Base-by-base conservation (phyloP, 2,329 filamentous ascomycete genomes). In the Sodiomyces alkalinus region DNA sequence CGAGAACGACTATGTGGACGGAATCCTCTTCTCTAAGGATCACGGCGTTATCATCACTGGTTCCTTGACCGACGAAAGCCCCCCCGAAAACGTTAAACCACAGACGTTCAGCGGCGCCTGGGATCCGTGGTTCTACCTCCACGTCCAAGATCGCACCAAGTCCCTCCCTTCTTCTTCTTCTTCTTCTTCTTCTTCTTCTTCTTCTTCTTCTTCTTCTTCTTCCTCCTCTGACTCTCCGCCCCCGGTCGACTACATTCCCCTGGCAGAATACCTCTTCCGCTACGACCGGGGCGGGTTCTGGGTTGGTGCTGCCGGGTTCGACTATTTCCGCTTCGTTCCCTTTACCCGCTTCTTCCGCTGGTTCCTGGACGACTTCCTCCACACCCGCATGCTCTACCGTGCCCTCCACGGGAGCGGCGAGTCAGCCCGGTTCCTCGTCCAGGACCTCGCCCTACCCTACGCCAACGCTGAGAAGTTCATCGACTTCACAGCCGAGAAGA, bases 111-210 rank as follows among this genome's bases (percentile, higher is more conserved):
- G 57, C 42, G 54, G 62, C 17, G 59, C 73, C 4, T 57, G 58
- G 39, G 78, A 86, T 43, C 74, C 77, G 2, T 85, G 80, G 80
- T 82, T 74, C 49, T 85, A 82, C 45, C 58, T 85, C 33, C 78
- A 83, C 44, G 78, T 68, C 12, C 54, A 66, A 41, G 55, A 66
- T 21, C 46, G 46, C 34, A 64, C 55, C 10, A 28, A 45, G 34
- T 10, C 30, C 33, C 28, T 39, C 27, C n/a, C n/a, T n/a, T n/a
- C n/a, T n/a, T n/a, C n/a, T n/a, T n/a, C n/a, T n/a, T n/a, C n/a
- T n/a, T n/a, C n/a, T n/a, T n/a, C n/a, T n/a, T n/a, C n/a, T n/a
- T n/a, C n/a, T n/a, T n/a, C n/a, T n/a, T n/a, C n/a, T n/a, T n/a
- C n/a, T 24, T 35, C 29, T 31, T 46, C 31, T 11, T 29, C 43